These are phyloP conservation scores for Aspergillus homomorphus DNA, from an alignment of 495 filamentous ascomycete genomes.

Conservation along the genomic window DNA sequence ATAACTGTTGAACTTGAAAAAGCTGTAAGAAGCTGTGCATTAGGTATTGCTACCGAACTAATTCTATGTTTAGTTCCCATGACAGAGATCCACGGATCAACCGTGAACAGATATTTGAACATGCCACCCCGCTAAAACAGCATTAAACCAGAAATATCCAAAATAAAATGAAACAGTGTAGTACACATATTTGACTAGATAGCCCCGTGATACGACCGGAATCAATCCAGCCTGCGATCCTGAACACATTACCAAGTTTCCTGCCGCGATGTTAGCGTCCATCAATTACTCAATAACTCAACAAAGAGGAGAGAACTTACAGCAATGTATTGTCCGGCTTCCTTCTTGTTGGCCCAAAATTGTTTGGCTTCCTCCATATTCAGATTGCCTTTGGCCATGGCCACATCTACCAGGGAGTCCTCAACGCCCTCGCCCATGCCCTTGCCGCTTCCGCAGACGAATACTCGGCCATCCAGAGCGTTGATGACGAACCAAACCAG, in stretches of 20 bases:
- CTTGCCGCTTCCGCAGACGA: slow-evolving; percentile 90
- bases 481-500: slow-evolving; percentile 97
- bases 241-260: slow-evolving; percentile 35
- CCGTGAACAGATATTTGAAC: slow-evolving; percentile 9
- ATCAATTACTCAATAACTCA: background rate
- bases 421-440: slow-evolving; percentile 99
- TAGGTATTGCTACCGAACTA: slow-evolving; percentile 20
- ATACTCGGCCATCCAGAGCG: slow-evolving; percentile 85
- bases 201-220: background rate
- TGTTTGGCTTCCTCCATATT: slow-evolving; percentile 66
- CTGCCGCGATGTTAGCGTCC: slow-evolving; percentile 11
- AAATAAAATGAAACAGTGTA: background rate
- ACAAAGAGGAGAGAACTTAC: slow-evolving; percentile 47
- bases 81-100: slow-evolving; percentile 12
- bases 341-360: slow-evolving; percentile 82
- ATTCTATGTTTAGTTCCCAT: slow-evolving; percentile 11
- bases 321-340: slow-evolving; percentile 81
- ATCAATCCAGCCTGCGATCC: slow-evolving; percentile 1
- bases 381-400: slow-evolving; percentile 75
- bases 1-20: too few relatives aligned
- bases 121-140: slow-evolving; percentile 28
- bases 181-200: background rate
- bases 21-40: slow-evolving; percentile 3
- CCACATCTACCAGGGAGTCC: slow-evolving; percentile 72
- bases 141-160: slow-evolving; percentile 22